Base-by-base conservation (phyloP, 2,329 filamentous ascomycete genomes). In the Diaporthe sp. region DNA sequence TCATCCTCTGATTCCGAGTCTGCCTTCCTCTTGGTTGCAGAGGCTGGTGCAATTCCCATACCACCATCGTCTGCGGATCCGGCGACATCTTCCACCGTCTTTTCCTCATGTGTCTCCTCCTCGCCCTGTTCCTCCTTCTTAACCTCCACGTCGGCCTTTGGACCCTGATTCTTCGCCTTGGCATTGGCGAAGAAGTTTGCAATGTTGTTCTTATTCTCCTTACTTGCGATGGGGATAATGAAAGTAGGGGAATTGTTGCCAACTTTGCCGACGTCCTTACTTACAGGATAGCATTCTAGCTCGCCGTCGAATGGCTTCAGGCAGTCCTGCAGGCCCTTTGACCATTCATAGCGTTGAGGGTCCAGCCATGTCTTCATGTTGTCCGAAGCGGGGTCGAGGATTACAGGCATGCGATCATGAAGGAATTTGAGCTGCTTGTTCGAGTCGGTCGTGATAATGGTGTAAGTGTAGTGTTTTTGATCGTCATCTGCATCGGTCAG, bases 321-420 rank as follows among this genome's bases (percentile, higher is more conserved):
- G 0, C 98, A 85, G 0, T 87, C 87, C 82, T 98, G 95, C 39
- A 98, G 86, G 73, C 97, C 94, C 71, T 88, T 88, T 3, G 90
- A 93, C 96, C 97, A 98, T 76, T 92, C 91, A 31, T 88, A 86
- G 25, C 90, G 89, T 2, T 82, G 85, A 0, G 95, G 95, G 82
- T 98, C 94, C 25, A 98, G 88, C 95, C 95, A 98, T 6, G 83
- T 91, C 72, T 86, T 89, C 81, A 98, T 87, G 15, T 88, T 90
- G 1, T 94, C 89, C 0, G 93, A 95, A 5, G 92, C 92, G 6
- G 94, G 92, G 8, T 98, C 92, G 0, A 99, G 84, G 42, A 98
- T 94, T 8, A 98, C 96, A 0, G 97, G 97, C 97, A 99, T 99
- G 22, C 97, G 92, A 81, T 98, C 94, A 82, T 99, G 97, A 25